These are phyloP conservation scores for Microdochium paspali DNA, from an alignment of 2,329 filamentous ascomycete species.

Conservation along the genomic window DNA sequence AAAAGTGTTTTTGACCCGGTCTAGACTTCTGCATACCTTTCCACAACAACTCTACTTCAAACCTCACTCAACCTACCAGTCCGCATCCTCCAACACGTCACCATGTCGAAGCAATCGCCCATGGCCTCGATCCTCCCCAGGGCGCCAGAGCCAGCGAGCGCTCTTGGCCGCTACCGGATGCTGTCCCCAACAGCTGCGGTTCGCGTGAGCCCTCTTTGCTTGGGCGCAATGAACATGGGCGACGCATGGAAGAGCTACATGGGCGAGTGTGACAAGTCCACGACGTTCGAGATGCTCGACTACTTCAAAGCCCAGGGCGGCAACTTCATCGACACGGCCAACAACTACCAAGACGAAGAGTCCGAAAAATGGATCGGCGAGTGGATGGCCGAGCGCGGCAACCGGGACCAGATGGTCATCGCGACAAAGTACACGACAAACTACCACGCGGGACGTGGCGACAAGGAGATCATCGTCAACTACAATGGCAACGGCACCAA, in stretches of 20 bases:
- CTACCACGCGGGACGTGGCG: conserved; percentile 26
- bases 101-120: neutral
- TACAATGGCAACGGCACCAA: conserved; percentile 52
- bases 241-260: conserved; percentile 32
- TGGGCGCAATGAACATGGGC: conserved; percentile 45
- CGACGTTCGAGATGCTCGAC: conserved; percentile 47
- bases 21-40: no score
- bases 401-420: conserved; percentile 43
- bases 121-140: neutral
- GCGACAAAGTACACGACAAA: conserved; percentile 47
- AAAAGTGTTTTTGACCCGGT: no score
- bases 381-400: conserved; percentile 39
- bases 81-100: conserved; percentile 40
- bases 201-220: conserved; percentile 40
- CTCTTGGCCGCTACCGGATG: conserved; percentile 42
- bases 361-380: conserved; percentile 49
- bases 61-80: neutral
- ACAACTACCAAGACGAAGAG: conserved; percentile 47
- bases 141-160: conserved; percentile 32
- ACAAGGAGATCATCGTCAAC: conserved; percentile 38
- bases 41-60: no score
- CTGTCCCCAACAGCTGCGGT: conserved; percentile 39
- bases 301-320: conserved; percentile 47
- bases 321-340: conserved; percentile 60
- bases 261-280: conserved; percentile 44